Evolutionary conservation across 768 basidiomycete species (phyloP).

Genomic region (Dictyophora rubrovolvata): DNA sequence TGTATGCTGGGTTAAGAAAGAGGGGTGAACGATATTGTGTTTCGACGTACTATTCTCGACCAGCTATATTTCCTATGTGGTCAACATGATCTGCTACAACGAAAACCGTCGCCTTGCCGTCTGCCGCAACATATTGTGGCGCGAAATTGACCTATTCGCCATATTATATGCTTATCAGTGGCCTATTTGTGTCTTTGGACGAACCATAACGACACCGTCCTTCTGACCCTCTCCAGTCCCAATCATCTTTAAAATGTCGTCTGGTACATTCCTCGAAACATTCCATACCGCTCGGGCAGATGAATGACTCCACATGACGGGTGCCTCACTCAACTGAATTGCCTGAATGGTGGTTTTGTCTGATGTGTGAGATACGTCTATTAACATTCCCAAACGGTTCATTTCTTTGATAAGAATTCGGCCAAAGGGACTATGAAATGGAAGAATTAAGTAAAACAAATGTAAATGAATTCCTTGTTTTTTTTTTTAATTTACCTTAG

Average conservation of each 20-base stretch:
- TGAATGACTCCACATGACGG: slow-evolving; percentile 93
- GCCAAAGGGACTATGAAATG: slow-evolving; percentile 48
- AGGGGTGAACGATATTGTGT: not conserved
- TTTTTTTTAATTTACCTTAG: slow-evolving; percentile 36
- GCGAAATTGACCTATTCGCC: slow-evolving; percentile 68
- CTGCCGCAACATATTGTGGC: slow-evolving; percentile 51
- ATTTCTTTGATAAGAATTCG: slow-evolving; percentile 72
- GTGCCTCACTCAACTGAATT: slow-evolving; percentile 47
- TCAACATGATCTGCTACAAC: slow-evolving; percentile 82
- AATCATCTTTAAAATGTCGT: slow-evolving; percentile 61
- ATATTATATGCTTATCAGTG: not conserved
- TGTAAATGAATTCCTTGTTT: not conserved
- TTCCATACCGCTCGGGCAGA: slow-evolving; percentile 74
- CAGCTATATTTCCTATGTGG: slow-evolving; percentile 64
- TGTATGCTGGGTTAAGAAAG: slow-evolving; percentile 18
- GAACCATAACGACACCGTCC: slow-evolving; percentile 83
- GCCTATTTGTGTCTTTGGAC: not conserved
- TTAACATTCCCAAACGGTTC: slow-evolving; percentile 87
- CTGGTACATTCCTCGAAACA: slow-evolving; percentile 73
- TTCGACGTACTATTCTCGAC: slow-evolving; percentile 55
- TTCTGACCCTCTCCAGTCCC: slow-evolving; percentile 54
- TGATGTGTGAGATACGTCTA: slow-evolving; percentile 89
- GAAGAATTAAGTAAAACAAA: not conserved
- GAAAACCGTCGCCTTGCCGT: slow-evolving; percentile 53
- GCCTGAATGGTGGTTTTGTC: slow-evolving; percentile 82